Base-by-base conservation (phyloP, 345 rosid genomes). In the rapeseed (Brassica napus) region DNA sequence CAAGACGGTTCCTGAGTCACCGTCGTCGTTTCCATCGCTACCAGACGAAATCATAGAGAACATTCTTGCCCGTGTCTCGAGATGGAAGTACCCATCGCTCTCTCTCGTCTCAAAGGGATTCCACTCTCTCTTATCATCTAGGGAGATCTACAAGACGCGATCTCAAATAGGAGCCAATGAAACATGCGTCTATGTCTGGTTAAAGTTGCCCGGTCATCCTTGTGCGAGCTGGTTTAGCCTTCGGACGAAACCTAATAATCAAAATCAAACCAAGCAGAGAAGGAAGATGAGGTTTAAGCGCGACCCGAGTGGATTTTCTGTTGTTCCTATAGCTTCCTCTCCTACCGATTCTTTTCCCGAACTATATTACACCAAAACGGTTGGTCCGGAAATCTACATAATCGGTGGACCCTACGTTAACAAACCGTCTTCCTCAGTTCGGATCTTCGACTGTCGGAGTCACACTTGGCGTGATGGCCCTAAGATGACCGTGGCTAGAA, bases 401-500 rank as follows among this genome's bases (percentile, higher is more conserved):
- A 66, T 92, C 55, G 95, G 97, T 1, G 97, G 94, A 6, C 85
- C 12, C 30, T 79, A 47, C 30, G 72, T 26, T 26, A 26, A 8
- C 72, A 2, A 31, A 11, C 55, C 65, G 21, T 23, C 89, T 26
- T 15, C 88, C n/a, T 85, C 77, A 59, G 90, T 89, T 15, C 85
- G 94, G 89, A 71, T 82, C 15, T 82, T 92, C 15, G 94, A 92
- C 42, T 90, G 94, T 86, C 49, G 49, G 11, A 69, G 78, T 71
- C 83, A 87, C 87, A 75, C 77, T 4, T 92, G 96, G 96, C 81
- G 82, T 66, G 52, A 77, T n/a, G 83, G 75, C 26, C 88, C 93
- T 9, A 76, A 18, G 59, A 90, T 90, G 95, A 84, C 72, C 1
- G 75, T 89, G 28, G 66, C 66, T 28, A 14, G 65, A 15, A 2